These are phyloP conservation scores for Xylaria sp. DNA, from an alignment of 2,329 filamentous ascomycete genomes.

Conservation along the genomic window DNA sequence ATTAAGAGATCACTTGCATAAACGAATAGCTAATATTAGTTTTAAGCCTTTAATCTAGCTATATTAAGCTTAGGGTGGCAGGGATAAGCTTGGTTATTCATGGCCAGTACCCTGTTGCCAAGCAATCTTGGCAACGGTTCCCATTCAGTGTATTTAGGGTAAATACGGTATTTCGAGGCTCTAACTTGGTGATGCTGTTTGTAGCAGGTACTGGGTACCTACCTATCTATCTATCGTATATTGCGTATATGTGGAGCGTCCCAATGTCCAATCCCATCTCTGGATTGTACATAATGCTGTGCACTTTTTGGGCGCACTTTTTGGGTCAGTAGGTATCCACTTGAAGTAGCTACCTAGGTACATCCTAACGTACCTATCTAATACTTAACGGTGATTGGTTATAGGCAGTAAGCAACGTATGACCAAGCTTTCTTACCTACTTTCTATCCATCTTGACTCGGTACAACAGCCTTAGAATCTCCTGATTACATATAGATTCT, in stretches of 20 bases:
- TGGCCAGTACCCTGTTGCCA: too few species aligned
- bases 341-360: not conserved
- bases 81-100: too few species aligned
- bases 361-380: not conserved
- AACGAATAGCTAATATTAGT: too few species aligned
- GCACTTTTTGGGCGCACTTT: not conserved
- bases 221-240: too few species aligned
- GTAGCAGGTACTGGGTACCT: not conserved
- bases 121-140: too few species aligned
- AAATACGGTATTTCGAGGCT: too few species aligned
- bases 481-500: not conserved
- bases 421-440: slow-evolving; percentile 10
- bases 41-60: too few species aligned
- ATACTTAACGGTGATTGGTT: not conserved
- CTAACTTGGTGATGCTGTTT: too few species aligned
- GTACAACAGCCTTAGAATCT: slow-evolving; percentile 12
- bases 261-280: slow-evolving; percentile 6
- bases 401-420: slow-evolving; percentile 9
- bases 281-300: not conserved
- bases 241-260: slow-evolving; percentile 14
- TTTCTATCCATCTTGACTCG: slow-evolving; percentile 21
- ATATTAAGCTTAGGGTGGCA: too few species aligned
- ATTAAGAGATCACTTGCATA: too few species aligned
- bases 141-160: too few species aligned
- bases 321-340: not conserved